Conservation (phyloP, 805 yeast species). For the Maudiozyma pseudohumilis region DNA sequence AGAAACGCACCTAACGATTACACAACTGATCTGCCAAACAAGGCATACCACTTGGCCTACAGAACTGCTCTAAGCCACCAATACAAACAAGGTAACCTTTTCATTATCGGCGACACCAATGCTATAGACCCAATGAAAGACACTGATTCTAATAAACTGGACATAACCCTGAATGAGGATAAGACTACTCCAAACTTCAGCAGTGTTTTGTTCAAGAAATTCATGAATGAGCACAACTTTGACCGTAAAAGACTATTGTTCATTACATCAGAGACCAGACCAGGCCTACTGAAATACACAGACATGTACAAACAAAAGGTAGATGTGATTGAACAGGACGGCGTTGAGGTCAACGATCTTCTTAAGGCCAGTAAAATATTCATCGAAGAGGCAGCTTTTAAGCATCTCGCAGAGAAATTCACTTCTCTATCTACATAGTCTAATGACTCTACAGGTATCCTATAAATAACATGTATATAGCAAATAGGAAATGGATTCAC, state of each 20-base stretch:
- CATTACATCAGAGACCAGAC: slow-evolving; percentile 50
- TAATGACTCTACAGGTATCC: too few species aligned
- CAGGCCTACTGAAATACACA: slow-evolving; percentile 53
- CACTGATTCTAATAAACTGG: slow-evolving; percentile 18
- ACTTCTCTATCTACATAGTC: background rate
- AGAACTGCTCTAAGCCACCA: slow-evolving; percentile 75
- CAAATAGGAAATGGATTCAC: too few species aligned
- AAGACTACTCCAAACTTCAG: background rate
- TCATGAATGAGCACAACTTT: slow-evolving; percentile 40
- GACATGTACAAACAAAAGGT: slow-evolving; percentile 43
- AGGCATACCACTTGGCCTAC: slow-evolving; percentile 66
- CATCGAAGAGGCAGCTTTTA: slow-evolving; percentile 63
- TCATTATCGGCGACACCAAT: slow-evolving; percentile 51
- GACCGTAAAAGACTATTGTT: slow-evolving; percentile 47
- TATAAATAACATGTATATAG: slow-evolving; percentile 2
- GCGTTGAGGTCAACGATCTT: slow-evolving; percentile 73
- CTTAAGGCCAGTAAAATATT: slow-evolving; percentile 68
- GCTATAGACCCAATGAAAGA: slow-evolving; percentile 10
- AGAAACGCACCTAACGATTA: slow-evolving; percentile 85
- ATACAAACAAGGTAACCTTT: slow-evolving; percentile 65
- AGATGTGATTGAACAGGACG: slow-evolving; percentile 62
- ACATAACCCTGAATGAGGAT: slow-evolving; percentile 4
- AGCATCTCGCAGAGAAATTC: slow-evolving; percentile 40
- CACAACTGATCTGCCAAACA: slow-evolving; percentile 64
- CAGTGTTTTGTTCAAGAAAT: slow-evolving; percentile 32